A percentile compares a stretch with the other conserved stretches of the same genome.
Conservation (phyloP, 768 basidiomycete species). For the Heimioporus sp. region DNA sequence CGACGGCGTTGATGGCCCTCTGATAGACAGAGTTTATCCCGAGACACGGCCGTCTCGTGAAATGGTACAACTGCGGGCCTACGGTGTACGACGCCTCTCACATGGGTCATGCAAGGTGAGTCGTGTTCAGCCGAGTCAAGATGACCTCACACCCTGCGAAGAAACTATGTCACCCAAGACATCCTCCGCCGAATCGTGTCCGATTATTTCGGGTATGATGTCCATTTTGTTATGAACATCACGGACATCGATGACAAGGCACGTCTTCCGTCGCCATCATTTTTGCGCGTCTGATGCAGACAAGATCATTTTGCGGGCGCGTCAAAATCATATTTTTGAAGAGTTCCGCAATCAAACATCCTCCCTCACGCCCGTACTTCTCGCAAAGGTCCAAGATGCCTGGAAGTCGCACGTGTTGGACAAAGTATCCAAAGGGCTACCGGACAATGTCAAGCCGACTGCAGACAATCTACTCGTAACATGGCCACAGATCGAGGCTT, state of each 20-base stretch:
- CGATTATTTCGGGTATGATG: conserved; percentile 96
- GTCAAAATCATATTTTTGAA: conserved; percentile 73
- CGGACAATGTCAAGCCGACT: conserved; percentile 43
- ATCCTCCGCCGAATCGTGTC: conserved; percentile 65
- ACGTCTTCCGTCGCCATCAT: conserved; percentile 10
- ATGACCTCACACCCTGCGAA: conserved; percentile 30
- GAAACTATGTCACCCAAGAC: conserved; percentile 68
- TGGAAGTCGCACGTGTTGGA: conserved; percentile 65
- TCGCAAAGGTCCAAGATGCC: conserved; percentile 55
- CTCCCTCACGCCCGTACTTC: conserved; percentile 53
- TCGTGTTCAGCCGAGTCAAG: neutral
- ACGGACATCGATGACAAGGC: conserved; percentile 99
- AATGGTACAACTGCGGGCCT: conserved; percentile 99
- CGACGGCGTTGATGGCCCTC: conserved; percentile 3
- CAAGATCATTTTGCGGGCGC: conserved; percentile 91
- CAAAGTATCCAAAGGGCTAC: conserved; percentile 64
- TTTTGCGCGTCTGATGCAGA: conserved; percentile 3
- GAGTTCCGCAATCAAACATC: conserved; percentile 55
- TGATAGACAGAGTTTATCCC: conserved; percentile 76
- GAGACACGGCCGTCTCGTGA: conserved; percentile 66
- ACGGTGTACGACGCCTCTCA: conserved; percentile 98
- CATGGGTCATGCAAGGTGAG: conserved; percentile 95
- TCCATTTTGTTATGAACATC: conserved; percentile 99
- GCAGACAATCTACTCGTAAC: conserved; percentile 47
- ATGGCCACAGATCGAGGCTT: conserved; percentile 56